phyloP scores from a whole-genome alignment of 129 eudicot genomes.

The Chrysanthemum seticuspe region DNA sequence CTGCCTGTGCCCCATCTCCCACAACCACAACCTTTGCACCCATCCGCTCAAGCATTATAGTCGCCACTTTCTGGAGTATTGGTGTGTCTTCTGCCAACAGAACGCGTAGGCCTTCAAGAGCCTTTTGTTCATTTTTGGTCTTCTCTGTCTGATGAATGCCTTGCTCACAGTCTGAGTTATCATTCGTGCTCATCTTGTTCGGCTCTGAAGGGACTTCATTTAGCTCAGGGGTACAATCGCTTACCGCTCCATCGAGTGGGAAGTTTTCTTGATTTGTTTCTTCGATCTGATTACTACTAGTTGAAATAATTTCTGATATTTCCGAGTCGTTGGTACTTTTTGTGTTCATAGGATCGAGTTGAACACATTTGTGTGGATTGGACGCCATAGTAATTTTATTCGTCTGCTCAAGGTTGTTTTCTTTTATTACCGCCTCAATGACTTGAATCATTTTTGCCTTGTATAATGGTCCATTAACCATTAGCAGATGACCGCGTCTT shows the following conservation, averaged over 20 bases:
- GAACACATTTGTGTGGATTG: conserved; percentile 44
- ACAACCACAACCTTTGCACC: conserved; percentile 78
- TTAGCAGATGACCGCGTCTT: conserved; percentile 59
- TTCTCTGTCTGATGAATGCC: conserved; percentile 25
- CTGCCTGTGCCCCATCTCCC: conserved; percentile 90
- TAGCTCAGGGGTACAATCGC: conserved; percentile 46
- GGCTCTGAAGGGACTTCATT: conserved; percentile 36
- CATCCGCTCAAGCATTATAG: conserved; percentile 86
- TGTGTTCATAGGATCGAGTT: conserved; percentile 40
- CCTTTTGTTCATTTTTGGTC: conserved; percentile 39
- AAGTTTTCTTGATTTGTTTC: conserved; percentile 29
- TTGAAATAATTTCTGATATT: conserved; percentile 33
- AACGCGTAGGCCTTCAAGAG: conserved; percentile 65
- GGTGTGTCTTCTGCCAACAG: conserved; percentile 91
- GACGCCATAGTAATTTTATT: conserved; percentile 24
- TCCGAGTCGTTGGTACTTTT: conserved; percentile 62
- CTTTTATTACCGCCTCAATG: conserved; percentile 57
- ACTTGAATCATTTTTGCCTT: conserved; percentile 79
- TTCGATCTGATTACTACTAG: conserved; percentile 13
- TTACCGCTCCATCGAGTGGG: conserved; percentile 26
- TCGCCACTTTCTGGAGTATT: conserved; percentile 90
- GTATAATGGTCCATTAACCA: conserved; percentile 85
- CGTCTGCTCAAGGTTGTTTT: conserved; percentile 38
- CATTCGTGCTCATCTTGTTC: conserved; percentile 30
- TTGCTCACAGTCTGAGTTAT: conserved; percentile 17